Conservation (phyloP, 2,329 filamentous ascomycete genomes). For the Verruconis gallopava region DNA sequence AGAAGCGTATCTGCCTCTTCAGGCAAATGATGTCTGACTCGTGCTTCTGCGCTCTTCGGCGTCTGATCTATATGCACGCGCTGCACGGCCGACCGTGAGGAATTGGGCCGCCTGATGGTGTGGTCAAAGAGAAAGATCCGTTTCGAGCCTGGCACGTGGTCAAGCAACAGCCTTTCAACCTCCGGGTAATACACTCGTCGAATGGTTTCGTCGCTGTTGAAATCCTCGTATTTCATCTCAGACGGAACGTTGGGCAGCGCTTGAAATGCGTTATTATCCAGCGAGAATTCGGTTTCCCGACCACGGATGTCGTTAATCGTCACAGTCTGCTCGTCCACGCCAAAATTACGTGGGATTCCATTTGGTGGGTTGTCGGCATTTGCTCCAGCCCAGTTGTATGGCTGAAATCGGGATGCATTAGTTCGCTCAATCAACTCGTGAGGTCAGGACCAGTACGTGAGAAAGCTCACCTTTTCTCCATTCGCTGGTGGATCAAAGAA, state of each 20-base stretch:
- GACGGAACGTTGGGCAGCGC: conserved; percentile 46
- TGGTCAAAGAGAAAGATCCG: conserved; percentile 73
- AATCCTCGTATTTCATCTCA: conserved; percentile 43
- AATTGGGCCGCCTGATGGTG: conserved; percentile 56
- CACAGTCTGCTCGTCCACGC: conserved; percentile 37
- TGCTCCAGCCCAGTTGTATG: conserved; percentile 50
- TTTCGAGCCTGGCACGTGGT: conserved; percentile 51
- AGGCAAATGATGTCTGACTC: conserved; percentile 54
- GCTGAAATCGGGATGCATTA: conserved; percentile 21
- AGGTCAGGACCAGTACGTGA: background rate
- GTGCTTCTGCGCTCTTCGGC: conserved; percentile 46
- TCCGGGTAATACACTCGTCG: conserved; percentile 69
- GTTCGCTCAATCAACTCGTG: background rate
- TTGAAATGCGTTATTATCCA: conserved; percentile 66
- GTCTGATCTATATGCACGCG: conserved; percentile 80
- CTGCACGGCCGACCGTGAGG: conserved; percentile 55
- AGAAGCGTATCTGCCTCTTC: conserved; percentile 56
- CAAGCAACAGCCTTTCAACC: conserved; percentile 57
- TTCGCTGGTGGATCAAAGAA: conserved; percentile 53
- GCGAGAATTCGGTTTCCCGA: conserved; percentile 48
- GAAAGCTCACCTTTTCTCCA: conserved; percentile 29
- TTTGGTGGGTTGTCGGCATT: conserved; percentile 41
- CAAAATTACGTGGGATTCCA: conserved; percentile 54
- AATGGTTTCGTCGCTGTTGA: conserved; percentile 58
- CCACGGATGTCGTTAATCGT: conserved; percentile 61